Conservation (phyloP, 164 flowering plant species). For the Vitis riparia region DNA sequence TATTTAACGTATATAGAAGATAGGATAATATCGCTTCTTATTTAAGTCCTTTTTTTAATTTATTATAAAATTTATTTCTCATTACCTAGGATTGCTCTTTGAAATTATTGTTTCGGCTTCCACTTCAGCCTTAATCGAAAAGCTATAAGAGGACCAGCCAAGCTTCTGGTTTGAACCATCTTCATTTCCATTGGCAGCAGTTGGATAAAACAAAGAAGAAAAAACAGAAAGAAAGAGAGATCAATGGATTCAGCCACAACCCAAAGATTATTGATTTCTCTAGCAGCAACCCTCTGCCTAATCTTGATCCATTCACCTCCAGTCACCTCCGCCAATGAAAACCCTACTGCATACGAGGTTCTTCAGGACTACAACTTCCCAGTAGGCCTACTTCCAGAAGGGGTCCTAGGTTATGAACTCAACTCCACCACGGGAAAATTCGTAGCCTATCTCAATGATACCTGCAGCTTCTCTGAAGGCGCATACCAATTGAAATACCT, state of each 20-base stretch:
- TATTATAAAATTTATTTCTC: too few species aligned
- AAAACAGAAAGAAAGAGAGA: neutral
- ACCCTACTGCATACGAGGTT: slow-evolving; percentile 24
- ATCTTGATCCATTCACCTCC: neutral
- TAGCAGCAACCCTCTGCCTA: neutral
- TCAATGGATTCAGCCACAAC: neutral
- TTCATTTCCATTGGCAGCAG: too few species aligned
- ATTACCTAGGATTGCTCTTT: too few species aligned
- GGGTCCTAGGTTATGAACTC: slow-evolving; percentile 27
- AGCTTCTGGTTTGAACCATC: too few species aligned
- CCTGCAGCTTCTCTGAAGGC: slow-evolving; percentile 37
- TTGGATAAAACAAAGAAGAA: neutral
- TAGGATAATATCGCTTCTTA: too few species aligned
- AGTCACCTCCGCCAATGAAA: neutral
- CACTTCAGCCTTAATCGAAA: too few species aligned
- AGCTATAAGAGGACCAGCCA: too few species aligned
- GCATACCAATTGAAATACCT: slow-evolving; percentile 33
- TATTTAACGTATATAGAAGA: too few species aligned
- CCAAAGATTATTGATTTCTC: neutral
- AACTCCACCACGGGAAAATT: slow-evolving; percentile 30
- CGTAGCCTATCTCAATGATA: slow-evolving; percentile 26
- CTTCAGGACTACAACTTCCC: slow-evolving; percentile 27
- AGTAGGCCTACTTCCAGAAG: slow-evolving; percentile 30
- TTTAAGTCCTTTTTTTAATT: too few species aligned
- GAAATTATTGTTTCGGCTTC: too few species aligned